These are phyloP conservation scores for Rhododendron henanense DNA, from an alignment of 148 eudicot species.

Conservation along the genomic window DNA sequence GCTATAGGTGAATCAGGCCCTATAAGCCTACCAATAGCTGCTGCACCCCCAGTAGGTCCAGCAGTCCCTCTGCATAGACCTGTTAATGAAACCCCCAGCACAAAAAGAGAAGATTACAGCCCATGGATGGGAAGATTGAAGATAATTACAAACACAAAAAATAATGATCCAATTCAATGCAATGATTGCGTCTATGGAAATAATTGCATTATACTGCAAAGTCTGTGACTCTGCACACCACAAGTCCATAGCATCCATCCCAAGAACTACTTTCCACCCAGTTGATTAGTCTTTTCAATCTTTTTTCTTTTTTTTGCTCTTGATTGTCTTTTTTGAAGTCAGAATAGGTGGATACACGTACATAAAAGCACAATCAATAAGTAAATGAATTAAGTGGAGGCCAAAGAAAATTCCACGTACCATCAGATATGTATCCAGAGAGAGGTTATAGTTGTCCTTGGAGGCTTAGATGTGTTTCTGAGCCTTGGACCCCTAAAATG, in stretches of 20 bases:
- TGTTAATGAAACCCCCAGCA: background rate
- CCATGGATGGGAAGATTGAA: slow-evolving; percentile 1
- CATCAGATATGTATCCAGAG: background rate
- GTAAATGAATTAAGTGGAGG: background rate
- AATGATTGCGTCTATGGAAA: background rate
- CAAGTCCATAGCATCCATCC: slow-evolving; percentile 95
- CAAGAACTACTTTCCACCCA: slow-evolving; percentile 98
- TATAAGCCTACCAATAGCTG: background rate
- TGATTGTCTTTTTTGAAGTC: background rate
- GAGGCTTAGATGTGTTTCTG: background rate
- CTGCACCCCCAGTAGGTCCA: background rate
- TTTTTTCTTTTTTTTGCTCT: background rate
- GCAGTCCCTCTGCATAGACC: background rate
- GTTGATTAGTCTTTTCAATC: slow-evolving; percentile 25
- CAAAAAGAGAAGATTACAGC: background rate
- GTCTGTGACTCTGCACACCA: slow-evolving; percentile 80
- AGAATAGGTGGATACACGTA: background rate
- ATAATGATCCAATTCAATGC: background rate
- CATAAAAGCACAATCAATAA: background rate
- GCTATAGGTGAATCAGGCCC: background rate
- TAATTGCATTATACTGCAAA: slow-evolving; percentile 61
- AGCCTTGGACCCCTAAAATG: background rate
- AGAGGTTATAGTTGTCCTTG: background rate
- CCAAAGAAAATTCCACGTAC: background rate
- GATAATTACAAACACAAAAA: background rate